These are phyloP conservation scores for Przewalskia tangutica DNA, from an alignment of 257 asterid genomes.

Conservation along the genomic window DNA sequence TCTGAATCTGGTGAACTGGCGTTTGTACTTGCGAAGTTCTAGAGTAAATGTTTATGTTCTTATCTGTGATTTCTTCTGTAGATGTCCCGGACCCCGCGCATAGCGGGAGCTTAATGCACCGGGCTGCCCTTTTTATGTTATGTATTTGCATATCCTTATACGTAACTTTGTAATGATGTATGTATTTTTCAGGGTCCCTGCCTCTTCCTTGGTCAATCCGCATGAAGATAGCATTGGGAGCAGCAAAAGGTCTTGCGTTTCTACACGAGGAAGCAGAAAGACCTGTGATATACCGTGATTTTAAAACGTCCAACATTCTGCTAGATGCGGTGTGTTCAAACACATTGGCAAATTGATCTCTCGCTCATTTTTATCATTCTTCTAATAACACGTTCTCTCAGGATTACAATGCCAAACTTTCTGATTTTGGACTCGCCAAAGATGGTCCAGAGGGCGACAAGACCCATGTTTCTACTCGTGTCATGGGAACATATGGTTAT, in stretches of 20 bases:
- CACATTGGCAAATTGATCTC: not conserved
- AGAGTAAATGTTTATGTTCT: not conserved
- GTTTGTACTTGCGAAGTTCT: not conserved
- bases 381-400: conserved; percentile 21
- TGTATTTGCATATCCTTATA: not conserved
- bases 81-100: not conserved
- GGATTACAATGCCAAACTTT: conserved; percentile 95
- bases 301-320: conserved; percentile 89
- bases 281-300: conserved; percentile 88
- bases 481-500: conserved; percentile 96
- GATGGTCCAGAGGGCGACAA: conserved; percentile 97
- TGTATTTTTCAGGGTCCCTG: conserved; percentile 51
- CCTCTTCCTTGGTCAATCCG: conserved; percentile 97
- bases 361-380: not conserved
- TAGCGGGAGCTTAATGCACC: too few relatives aligned
- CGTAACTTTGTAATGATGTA: not conserved
- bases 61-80: not conserved
- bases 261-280: conserved; percentile 97
- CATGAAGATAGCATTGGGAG: conserved; percentile 97
- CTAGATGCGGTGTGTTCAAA: conserved; percentile 71
- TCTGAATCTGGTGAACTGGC: not conserved
- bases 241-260: conserved; percentile 92
- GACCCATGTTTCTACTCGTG: conserved; percentile 96
- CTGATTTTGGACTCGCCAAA: conserved; percentile 98
- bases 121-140: too few relatives aligned